Evolutionary conservation across 345 rosid genomes (phyloP).

Genomic region (Limnanthes douglasii): DNA sequence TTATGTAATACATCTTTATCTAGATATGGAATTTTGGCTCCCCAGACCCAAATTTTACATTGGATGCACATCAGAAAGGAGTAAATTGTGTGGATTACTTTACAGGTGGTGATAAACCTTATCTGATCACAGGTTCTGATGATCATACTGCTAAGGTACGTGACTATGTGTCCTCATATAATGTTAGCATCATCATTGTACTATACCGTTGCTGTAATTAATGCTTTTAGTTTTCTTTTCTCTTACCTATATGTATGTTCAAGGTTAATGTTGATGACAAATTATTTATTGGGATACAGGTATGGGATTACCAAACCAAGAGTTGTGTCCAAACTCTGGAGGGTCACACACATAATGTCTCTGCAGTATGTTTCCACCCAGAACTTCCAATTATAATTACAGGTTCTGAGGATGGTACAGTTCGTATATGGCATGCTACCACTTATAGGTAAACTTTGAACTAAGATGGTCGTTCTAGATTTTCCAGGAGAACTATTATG

Average conservation of each 20-base stretch:
- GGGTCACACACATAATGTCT: conserved; percentile 76
- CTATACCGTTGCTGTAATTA: too few species aligned
- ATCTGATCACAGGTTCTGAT: conserved; percentile 83
- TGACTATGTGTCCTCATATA: too few species aligned
- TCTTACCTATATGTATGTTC: conserved; percentile 4
- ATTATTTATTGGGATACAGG: conserved; percentile 23
- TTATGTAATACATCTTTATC: too few species aligned
- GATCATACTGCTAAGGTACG: conserved; percentile 91
- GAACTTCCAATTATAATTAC: conserved; percentile 73
- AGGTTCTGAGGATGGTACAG: conserved; percentile 80
- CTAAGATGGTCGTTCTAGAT: too few species aligned
- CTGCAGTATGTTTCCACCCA: conserved; percentile 78
- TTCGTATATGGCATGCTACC: conserved; percentile 68
- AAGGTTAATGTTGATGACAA: conserved; percentile 7
- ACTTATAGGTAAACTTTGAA: conserved; percentile 40
- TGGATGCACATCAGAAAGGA: conserved; percentile 92
- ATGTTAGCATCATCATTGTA: too few species aligned
- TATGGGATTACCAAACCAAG: conserved; percentile 85
- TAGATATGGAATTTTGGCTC: conserved; percentile 98
- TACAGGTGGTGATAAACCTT: conserved; percentile 91
- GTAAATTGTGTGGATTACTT: conserved; percentile 90
- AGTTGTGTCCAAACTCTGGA: conserved; percentile 77
- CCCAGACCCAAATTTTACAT: conserved; percentile 84
- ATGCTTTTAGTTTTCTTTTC: conserved; percentile 1
- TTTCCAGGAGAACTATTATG: too few species aligned